Base-by-base conservation (phyloP, 257 asterid species). In the Plantago major region DNA sequence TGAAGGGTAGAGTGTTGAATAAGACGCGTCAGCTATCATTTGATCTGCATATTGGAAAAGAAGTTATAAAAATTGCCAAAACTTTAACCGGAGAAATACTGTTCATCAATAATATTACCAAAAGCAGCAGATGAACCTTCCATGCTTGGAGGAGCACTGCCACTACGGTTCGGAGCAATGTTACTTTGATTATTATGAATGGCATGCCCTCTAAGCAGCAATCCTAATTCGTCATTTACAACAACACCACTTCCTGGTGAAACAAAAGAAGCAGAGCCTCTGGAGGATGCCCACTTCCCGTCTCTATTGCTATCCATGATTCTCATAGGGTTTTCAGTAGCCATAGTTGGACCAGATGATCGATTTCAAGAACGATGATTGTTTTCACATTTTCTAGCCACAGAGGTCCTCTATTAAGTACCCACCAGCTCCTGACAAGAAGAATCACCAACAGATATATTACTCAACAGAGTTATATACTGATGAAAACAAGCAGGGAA, bases 141-240 rank as follows among this genome's bases (percentile, higher is more conserved):
- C 65, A 89, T 86, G 76, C 90, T 83, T 17, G 97, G 97, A 46
- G 97, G 97, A 17, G 97, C 97, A 73, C 95, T 89, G 28, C 90
- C 97, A 67, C 91, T 86, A 19, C 94, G 95, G 58, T 72, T 81
- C 28, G 89, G 89, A 68, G 73, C 82, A 57, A 72, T 65, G 52
- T 59, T 76, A 73, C 75, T 69, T 60, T 52, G 76, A 62, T 75
- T 80, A 11, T 77, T 79, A 26, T 73, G 80, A 64, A 71, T 64
- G 50, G 66, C 75, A 44, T 76, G 85, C 28, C 82, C 83, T 58
- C 82, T 77, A 42, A 77, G 88, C 55, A 85, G 79, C 74, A 82
- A 59, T 5, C 95, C 93, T 73, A 89, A 46, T 62, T 89, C 96
- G 59, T 88, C 96, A 15, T 71, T 77, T 13, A 72, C 88, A 62